A percentile compares a stretch with the other conserved stretches of the same genome.
Conservation (phyloP, 2,329 filamentous ascomycete species). For the Sarocladium strictum region DNA sequence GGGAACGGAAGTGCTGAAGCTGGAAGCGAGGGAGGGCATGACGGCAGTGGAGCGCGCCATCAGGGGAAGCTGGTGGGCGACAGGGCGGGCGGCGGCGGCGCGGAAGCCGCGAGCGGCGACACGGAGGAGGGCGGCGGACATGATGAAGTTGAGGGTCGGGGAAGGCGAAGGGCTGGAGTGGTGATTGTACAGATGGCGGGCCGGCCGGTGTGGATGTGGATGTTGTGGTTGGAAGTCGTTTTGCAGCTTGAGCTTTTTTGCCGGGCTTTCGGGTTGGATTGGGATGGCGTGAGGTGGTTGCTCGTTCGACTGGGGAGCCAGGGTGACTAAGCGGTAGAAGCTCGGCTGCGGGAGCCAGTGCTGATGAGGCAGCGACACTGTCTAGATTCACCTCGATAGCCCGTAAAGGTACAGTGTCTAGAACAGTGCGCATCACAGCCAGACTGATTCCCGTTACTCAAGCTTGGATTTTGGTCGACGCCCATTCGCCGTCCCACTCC, state of each 20-base stretch:
- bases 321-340: conserved; percentile 10
- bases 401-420: not conserved
- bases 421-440: conserved; percentile 1
- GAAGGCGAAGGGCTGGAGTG: conserved; percentile 13
- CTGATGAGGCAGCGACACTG: not conserved
- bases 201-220: conserved; percentile 8
- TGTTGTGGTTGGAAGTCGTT: conserved; percentile 5
- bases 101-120: conserved; percentile 56
- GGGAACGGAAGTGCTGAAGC: conserved; percentile 58
- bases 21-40: conserved; percentile 42
- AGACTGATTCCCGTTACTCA: not conserved
- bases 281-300: conserved; percentile 12
- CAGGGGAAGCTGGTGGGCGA: conserved; percentile 43
- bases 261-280: conserved; percentile 10
- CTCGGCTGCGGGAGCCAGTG: not conserved
- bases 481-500: conserved; percentile 6
- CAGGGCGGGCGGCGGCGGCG: conserved; percentile 54
- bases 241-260: conserved; percentile 11
- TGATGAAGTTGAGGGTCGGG: conserved; percentile 27
- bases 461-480: conserved; percentile 11
- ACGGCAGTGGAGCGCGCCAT: conserved; percentile 47
- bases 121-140: conserved; percentile 65
- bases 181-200: conserved; percentile 12
- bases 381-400: not conserved
- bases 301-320: conserved; percentile 1